These are phyloP conservation scores for Aspergillus viridinutans DNA, from an alignment of 2,329 filamentous ascomycete genomes.

Conservation along the genomic window DNA sequence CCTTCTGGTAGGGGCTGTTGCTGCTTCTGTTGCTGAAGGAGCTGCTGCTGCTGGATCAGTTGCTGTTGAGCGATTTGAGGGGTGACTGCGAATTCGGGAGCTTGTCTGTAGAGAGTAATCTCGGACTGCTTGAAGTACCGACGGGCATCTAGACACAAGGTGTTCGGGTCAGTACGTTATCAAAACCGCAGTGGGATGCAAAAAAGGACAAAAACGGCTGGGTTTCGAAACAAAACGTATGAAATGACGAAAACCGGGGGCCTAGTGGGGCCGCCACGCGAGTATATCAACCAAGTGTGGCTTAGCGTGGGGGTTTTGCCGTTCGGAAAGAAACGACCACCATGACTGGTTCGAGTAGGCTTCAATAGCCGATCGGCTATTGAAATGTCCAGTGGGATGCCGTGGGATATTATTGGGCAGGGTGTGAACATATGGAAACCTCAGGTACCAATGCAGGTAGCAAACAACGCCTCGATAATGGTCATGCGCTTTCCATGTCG, in stretches of 20 bases:
- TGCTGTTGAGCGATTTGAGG: conserved; percentile 39
- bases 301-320: conserved; percentile 29
- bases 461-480: conserved; percentile 4
- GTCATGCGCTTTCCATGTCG: background rate
- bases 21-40: conserved; percentile 30
- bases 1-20: conserved; percentile 35
- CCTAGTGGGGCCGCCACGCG: conserved; percentile 21
- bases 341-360: conserved; percentile 19
- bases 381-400: conserved; percentile 18
- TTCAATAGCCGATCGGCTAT: conserved; percentile 37
- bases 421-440: conserved; percentile 4
- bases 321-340: conserved; percentile 1
- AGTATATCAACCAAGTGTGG: conserved; percentile 11
- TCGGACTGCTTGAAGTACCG: conserved; percentile 99
- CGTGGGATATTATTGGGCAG: conserved; percentile 13
- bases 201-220: background rate
- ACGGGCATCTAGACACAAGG: conserved; percentile 65
- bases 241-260: conserved; percentile 14
- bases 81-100: conserved; percentile 43
- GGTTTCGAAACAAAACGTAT: conserved; percentile 1
- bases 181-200: background rate
- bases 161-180: conserved; percentile 10
- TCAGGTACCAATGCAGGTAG: conserved; percentile 14
- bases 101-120: conserved; percentile 90
- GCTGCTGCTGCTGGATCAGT: conserved; percentile 36